Conservation (phyloP, 495 filamentous ascomycete species). For the Tirmania nivea region DNA sequence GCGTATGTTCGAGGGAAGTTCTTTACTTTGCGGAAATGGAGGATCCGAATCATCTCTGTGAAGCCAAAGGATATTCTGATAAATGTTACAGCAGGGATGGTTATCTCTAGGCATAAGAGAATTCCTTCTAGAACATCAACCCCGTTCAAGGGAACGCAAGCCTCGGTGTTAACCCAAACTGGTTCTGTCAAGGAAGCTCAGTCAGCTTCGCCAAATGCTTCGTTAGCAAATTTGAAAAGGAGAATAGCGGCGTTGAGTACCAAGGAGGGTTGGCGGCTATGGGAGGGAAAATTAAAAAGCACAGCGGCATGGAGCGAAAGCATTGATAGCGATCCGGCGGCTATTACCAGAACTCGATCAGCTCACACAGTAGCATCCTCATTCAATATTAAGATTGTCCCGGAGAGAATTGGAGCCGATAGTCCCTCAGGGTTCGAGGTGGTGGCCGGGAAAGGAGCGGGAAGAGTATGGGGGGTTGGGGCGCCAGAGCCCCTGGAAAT, state of each 20-base stretch:
- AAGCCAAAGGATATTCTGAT: not conserved
- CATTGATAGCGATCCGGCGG: not conserved
- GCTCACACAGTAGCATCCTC: not conserved
- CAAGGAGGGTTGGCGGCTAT: not conserved
- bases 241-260: not conserved
- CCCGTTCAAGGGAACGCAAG: not conserved
- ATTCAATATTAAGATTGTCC: not conserved
- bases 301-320: not conserved
- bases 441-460: not conserved
- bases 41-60: not conserved
- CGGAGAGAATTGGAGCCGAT: not conserved
- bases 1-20: not conserved
- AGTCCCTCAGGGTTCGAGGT: not conserved
- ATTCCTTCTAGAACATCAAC: not conserved
- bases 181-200: not conserved
- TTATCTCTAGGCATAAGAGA: not conserved
- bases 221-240: too few relatives aligned
- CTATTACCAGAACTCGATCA: not conserved
- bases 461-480: not conserved
- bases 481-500: not conserved
- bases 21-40: not conserved
- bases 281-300: not conserved
- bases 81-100: not conserved
- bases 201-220: too few relatives aligned
- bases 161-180: not conserved